A percentile compares a stretch with the other conserved stretches of the same genome.
Evolutionary conservation across 148 eudicot genomes (phyloP).

Genomic region (Chenopodium berlandieri): DNA sequence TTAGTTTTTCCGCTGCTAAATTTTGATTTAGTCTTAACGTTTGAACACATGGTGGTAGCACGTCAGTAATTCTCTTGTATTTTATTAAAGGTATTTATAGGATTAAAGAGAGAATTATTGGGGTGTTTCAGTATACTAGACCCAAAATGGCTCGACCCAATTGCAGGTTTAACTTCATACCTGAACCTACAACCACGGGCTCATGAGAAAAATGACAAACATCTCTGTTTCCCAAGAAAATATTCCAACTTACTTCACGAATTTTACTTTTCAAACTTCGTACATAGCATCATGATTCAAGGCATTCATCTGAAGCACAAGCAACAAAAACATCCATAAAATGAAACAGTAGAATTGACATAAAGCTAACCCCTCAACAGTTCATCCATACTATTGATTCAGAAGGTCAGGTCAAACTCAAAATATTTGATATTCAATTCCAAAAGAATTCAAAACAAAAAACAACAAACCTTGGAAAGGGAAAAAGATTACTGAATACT

Average conservation of each 20-base stretch:
- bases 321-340: background rate
- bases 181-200: no score
- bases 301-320: background rate
- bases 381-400: background rate
- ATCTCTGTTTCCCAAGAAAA: no score
- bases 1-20: no score
- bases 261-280: background rate
- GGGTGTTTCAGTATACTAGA: no score
- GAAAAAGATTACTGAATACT: background rate
- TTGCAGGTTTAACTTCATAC: no score
- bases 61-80: no score
- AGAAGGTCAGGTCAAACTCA: background rate
- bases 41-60: no score
- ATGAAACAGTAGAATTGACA: background rate
- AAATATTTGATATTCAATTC: slow-evolving; percentile 13
- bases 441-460: slow-evolving; percentile 10
- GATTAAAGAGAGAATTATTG: no score
- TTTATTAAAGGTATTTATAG: no score
- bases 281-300: background rate
- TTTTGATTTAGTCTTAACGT: no score
- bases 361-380: background rate
- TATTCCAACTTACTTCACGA: background rate
- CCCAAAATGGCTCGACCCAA: no score
- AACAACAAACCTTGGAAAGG: background rate
- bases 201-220: background rate